A percentile compares a stretch with the other conserved stretches of the same genome.
phyloP scores from a whole-genome alignment of 495 filamentous ascomycete species.

The Recurvomyces mirabilis region DNA sequence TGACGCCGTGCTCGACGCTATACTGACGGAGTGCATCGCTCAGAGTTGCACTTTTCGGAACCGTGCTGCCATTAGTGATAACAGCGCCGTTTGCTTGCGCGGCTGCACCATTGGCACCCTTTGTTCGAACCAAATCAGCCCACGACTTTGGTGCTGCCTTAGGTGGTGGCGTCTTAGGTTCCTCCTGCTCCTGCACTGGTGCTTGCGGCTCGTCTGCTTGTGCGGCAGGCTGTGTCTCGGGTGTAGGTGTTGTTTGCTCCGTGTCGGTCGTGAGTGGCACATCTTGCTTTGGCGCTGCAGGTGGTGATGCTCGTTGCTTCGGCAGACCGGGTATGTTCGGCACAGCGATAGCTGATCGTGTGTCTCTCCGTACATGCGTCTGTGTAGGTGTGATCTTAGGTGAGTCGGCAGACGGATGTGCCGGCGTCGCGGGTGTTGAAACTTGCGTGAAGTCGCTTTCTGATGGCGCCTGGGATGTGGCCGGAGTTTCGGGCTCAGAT shows the following conservation, averaged over 20 bases:
- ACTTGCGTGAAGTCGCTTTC: conserved; percentile 57
- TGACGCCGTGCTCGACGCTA: conserved; percentile 48
- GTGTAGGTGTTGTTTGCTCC: conserved; percentile 31
- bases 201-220: conserved; percentile 21
- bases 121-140: conserved; percentile 60
- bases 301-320: conserved; percentile 38
- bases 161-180: conserved; percentile 35
- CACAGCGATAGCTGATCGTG: conserved; percentile 44
- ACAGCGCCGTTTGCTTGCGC: conserved; percentile 22
- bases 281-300: conserved; percentile 33
- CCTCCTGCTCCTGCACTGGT: conserved; percentile 25
- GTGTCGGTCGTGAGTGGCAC: conserved; percentile 17
- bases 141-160: conserved; percentile 53
- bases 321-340: conserved; percentile 60
- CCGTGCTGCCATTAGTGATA: conserved; percentile 35
- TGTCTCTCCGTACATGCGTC: conserved; percentile 33
- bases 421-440: conserved; percentile 54
- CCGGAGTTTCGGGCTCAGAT: conserved; percentile 54
- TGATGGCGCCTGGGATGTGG: conserved; percentile 54
- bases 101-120: conserved; percentile 28
- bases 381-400: conserved; percentile 22
- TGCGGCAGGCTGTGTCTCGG: conserved; percentile 20
- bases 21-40: conserved; percentile 61
- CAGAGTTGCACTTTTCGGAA: conserved; percentile 50
- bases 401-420: conserved; percentile 22